Base-by-base conservation (phyloP, 441 rosid species). In the Adansonia grandidieri region DNA sequence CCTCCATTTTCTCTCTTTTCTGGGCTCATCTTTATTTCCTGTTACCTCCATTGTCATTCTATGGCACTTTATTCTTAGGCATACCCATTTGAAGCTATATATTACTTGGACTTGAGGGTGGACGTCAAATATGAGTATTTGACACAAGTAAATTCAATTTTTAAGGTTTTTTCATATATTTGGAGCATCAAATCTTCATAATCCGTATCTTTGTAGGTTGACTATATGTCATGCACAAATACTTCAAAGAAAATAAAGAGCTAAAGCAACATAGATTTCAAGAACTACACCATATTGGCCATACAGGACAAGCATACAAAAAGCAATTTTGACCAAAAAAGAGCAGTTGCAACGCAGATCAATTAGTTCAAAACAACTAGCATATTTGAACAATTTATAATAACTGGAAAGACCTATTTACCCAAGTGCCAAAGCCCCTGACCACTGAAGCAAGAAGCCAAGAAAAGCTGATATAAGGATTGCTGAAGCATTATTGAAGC, bases 361-460 rank as follows among this genome's bases (percentile, higher is more conserved):
- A 64, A 15, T 64, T 19, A 19, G 32, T 28, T 53, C 7, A 10
- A 53, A 71, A 53, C 37, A 71, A 53, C 63, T 32, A 71, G 28
- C 45, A 53, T n/a, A 32, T 1, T 0, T 53, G 45, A n/a, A 17
- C 10, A n/a, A 54, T 24, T 54, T 32, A 72, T 32, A 71, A n/a
- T 9, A 71, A 54, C 7, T 1, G 50, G n/a, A 37, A 17, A 72
- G 63, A 72, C 0, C 1, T 0, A 72, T 17, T 78, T 85, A 90
- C 96, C 92, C 96, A 13, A 90, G 93, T 0, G 92, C 96, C 83
- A 90, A 82, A 69, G 96, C 93, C 65, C 90, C 96, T 0, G 93
- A 91, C 92, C 93, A 91, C 80, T 90, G 93, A 82, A 91, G 96
- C 87, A 91, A 85, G 87, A 91, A 90, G 50, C 93, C 96, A 11